These are phyloP conservation scores for Streptanthus diversifolius DNA, from an alignment of 345 rosid species.

Conservation along the genomic window DNA sequence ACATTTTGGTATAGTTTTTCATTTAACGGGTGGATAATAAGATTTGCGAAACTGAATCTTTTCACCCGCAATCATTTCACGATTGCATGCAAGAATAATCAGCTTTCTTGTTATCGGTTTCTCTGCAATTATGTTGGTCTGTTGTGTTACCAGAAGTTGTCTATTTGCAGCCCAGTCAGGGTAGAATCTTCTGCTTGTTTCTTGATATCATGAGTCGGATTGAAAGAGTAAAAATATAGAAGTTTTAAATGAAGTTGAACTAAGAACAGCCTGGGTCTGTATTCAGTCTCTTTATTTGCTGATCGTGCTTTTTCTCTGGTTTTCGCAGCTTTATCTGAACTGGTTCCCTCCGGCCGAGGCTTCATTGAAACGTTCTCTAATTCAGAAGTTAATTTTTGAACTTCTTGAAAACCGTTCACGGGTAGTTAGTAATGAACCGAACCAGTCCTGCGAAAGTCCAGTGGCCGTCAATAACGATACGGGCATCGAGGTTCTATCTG, in stretches of 20 bases:
- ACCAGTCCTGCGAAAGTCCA: constrained; percentile 41
- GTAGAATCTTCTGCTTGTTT: neutral
- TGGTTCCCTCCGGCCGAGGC: constrained; percentile 96
- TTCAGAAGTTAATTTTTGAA: constrained; percentile 70
- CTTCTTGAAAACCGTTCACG: constrained; percentile 53
- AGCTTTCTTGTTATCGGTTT: neutral
- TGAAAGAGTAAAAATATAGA: neutral
- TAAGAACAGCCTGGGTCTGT: neutral
- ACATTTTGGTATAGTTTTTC: neutral
- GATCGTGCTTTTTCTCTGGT: constrained; percentile 14
- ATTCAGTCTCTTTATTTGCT: constrained; percentile 18
- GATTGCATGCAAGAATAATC: neutral
- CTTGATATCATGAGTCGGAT: constrained; percentile 1
- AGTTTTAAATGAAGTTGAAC: neutral
- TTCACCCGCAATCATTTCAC: neutral
- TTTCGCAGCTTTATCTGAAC: constrained; percentile 63
- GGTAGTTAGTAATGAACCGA: constrained; percentile 42
- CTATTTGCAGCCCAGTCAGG: neutral
- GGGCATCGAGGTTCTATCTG: constrained; percentile 40
- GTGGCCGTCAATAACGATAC: constrained; percentile 23
- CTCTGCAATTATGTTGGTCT: neutral
- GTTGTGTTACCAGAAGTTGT: constrained; percentile 1
- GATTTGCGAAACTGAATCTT: neutral
- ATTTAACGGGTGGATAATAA: neutral
- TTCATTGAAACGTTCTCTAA: constrained; percentile 81